Evolutionary conservation across 768 basidiomycete genomes (phyloP).

Genomic region (Mycena albidolilacea): DNA sequence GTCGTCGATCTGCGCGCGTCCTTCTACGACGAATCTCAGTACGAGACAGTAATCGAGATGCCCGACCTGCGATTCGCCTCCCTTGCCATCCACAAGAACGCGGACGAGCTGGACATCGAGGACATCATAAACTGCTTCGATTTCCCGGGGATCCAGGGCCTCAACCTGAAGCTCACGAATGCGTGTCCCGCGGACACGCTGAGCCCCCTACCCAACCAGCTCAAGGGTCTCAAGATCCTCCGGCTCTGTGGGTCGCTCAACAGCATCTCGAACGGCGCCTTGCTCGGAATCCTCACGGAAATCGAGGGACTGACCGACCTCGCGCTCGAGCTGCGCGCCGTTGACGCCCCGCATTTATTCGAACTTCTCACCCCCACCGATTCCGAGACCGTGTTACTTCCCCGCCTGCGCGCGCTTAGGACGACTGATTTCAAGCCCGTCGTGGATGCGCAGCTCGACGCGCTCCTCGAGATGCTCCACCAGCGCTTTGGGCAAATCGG

Average conservation of each 20-base stretch:
- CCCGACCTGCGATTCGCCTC: constrained; percentile 20
- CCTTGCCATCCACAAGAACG: background rate
- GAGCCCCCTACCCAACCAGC: background rate
- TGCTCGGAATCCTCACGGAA: constrained; percentile 15
- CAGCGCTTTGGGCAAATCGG: background rate
- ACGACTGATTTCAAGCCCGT: background rate
- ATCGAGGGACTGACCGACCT: background rate
- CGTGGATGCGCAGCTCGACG: background rate
- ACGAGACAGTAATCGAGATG: background rate
- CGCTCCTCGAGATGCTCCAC: constrained; percentile 9
- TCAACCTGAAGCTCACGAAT: background rate
- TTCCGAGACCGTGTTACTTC: background rate
- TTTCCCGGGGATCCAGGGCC: constrained; percentile 11
- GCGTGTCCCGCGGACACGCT: background rate
- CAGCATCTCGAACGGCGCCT: constrained; percentile 1
- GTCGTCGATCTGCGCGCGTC: constrained; percentile 3
- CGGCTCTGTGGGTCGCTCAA: constrained; percentile 6
- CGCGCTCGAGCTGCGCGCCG: background rate
- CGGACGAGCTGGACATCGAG: background rate
- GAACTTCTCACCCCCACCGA: constrained; percentile 2
- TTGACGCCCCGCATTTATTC: background rate
- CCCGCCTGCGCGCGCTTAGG: constrained; percentile 1
- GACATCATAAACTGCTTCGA: constrained; percentile 9
- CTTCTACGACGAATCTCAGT: background rate
- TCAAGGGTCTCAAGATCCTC: constrained; percentile 11